These are phyloP conservation scores for Termitomyces sp. DNA, from an alignment of 768 basidiomycete genomes.

Conservation along the genomic window DNA sequence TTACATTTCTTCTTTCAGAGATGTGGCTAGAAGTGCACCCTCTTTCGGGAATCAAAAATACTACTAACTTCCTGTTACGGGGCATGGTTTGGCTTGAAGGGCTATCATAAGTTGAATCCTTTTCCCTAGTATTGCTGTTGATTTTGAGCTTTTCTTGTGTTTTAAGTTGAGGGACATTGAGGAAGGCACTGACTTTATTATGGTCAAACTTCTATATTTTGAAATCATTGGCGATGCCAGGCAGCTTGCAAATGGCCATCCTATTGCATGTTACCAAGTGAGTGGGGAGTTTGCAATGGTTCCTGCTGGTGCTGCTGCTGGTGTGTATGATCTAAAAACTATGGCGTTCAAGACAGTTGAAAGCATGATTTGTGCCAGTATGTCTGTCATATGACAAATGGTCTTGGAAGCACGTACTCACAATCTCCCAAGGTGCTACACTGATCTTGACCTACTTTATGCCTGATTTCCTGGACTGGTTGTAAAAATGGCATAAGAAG, in stretches of 20 bases:
- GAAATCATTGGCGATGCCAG: conserved; percentile 92
- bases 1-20: conserved; percentile 40
- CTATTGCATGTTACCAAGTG: conserved; percentile 96
- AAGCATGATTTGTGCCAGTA: conserved; percentile 88
- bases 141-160: background rate
- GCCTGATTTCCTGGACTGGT: conserved; percentile 91
- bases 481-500: conserved; percentile 23
- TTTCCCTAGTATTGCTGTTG: background rate
- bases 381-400: conserved; percentile 17
- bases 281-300: conserved; percentile 98
- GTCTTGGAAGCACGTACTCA: background rate
- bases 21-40: conserved; percentile 95
- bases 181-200: conserved; percentile 97
- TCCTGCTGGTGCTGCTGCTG: conserved; percentile 86
- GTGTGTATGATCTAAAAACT: conserved; percentile 84
- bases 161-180: conserved; percentile 73
- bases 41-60: conserved; percentile 96
- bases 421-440: conserved; percentile 60
- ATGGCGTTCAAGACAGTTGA: conserved; percentile 96
- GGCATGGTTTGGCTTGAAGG: conserved; percentile 83
- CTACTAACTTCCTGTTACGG: conserved; percentile 91
- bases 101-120: conserved; percentile 68
- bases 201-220: conserved; percentile 98
- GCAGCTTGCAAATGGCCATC: conserved; percentile 75
- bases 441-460: conserved; percentile 95